phyloP scores from a whole-genome alignment of 768 basidiomycete genomes.

The Sporobolomyces roseus region DNA sequence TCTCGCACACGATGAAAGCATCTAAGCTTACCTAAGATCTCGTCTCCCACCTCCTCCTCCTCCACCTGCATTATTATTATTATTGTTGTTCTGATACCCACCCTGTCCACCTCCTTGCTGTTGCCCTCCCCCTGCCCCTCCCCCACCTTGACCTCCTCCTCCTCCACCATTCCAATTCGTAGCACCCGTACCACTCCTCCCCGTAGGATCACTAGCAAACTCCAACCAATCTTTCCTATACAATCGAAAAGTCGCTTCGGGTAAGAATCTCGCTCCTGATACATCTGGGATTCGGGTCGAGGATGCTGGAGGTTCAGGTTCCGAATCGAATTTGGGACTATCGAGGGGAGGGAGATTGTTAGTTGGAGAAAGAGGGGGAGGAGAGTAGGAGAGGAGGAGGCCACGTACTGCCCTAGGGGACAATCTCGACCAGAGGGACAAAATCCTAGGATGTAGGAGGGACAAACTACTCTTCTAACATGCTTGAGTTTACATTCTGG shows the following conservation, averaged over 20 bases:
- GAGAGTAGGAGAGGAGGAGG: slow-evolving; percentile 19
- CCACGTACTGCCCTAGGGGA: slow-evolving; percentile 42
- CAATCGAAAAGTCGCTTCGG: slow-evolving; percentile 41
- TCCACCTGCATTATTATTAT: background rate
- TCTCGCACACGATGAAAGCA: background rate
- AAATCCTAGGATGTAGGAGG: slow-evolving; percentile 83
- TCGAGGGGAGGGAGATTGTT: slow-evolving; percentile 34
- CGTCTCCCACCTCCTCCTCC: background rate
- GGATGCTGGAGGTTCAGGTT: slow-evolving; percentile 35
- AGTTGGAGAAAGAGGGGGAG: slow-evolving; percentile 36
- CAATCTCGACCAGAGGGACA: slow-evolving; percentile 88
- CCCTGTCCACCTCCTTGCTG: slow-evolving; percentile 66
- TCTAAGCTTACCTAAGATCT: no score
- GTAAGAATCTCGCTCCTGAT: slow-evolving; percentile 40
- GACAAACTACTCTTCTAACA: slow-evolving; percentile 83
- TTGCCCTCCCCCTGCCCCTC: slow-evolving; percentile 41
- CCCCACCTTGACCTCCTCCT: slow-evolving; percentile 42
- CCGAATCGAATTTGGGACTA: slow-evolving; percentile 48
- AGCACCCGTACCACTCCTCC: slow-evolving; percentile 30
- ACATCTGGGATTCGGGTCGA: slow-evolving; percentile 42
- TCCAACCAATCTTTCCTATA: slow-evolving; percentile 40
- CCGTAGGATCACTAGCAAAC: slow-evolving; percentile 34
- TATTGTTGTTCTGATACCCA: slow-evolving; percentile 49
- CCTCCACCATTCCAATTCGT: slow-evolving; percentile 38
- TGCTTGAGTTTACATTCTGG: slow-evolving; percentile 87